Conservation (phyloP, 495 filamentous ascomycete genomes). For the Xylaria curta region DNA sequence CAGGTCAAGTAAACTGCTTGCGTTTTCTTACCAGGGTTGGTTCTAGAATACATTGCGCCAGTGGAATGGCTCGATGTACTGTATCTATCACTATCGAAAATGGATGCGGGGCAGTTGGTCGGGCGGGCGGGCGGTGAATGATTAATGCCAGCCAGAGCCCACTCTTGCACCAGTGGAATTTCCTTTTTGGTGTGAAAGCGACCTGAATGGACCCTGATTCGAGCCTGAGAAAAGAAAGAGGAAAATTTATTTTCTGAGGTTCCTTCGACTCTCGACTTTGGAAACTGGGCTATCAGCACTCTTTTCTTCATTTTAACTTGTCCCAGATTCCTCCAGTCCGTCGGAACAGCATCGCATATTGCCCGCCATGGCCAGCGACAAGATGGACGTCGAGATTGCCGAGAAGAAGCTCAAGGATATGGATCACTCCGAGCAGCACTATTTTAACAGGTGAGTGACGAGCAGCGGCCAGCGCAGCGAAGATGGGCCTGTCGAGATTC, state of each 20-base stretch:
- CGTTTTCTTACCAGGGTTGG: neutral
- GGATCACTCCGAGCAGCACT: constrained; percentile 91
- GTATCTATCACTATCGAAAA: neutral
- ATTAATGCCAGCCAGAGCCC: constrained; percentile 26
- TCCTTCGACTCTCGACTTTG: constrained; percentile 2
- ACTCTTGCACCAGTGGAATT: constrained; percentile 28
- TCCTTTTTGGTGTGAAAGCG: constrained; percentile 24
- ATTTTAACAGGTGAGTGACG: constrained; percentile 85
- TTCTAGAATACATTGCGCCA: neutral
- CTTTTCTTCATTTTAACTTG: constrained; percentile 17
- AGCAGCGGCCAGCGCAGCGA: neutral
- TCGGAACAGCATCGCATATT: neutral
- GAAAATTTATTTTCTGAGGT: constrained; percentile 10
- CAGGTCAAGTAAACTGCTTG: neutral
- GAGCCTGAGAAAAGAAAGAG: constrained; percentile 26
- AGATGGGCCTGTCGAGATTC: constrained; percentile 20
- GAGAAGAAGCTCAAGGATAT: constrained; percentile 65
- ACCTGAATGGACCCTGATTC: constrained; percentile 24
- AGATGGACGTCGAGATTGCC: constrained; percentile 55
- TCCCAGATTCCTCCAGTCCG: constrained; percentile 3
- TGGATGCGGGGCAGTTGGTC: neutral
- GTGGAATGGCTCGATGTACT: neutral
- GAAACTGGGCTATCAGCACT: constrained; percentile 22
- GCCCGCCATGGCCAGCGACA: constrained; percentile 46
- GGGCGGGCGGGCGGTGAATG: constrained; percentile 25